A percentile compares a stretch with the other conserved stretches of the same genome.
Conservation (phyloP, 2,329 filamentous ascomycete genomes). For the Tolypocladium guangdongense region DNA sequence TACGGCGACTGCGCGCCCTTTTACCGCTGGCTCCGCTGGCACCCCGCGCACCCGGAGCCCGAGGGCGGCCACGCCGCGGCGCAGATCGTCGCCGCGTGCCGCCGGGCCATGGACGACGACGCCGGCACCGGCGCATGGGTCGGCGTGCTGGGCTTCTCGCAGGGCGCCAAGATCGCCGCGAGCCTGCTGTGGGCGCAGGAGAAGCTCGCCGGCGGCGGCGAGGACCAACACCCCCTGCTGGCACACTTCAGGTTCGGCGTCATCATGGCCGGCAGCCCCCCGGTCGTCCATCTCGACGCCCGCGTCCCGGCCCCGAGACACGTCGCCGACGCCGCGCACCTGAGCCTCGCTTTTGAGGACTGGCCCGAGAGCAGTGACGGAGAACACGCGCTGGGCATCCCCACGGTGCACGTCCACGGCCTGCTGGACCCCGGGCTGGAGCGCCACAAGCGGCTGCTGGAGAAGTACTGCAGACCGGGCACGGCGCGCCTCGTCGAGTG, state of each 20-base stretch:
- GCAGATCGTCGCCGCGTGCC: slow-evolving; percentile 28
- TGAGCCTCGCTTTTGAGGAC: slow-evolving; percentile 14
- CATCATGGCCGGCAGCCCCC: slow-evolving; percentile 22
- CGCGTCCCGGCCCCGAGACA: slow-evolving; percentile 44
- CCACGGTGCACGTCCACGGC: slow-evolving; percentile 31
- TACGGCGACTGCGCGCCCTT: slow-evolving; percentile 60
- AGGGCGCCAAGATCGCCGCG: slow-evolving; percentile 51
- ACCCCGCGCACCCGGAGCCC: slow-evolving; percentile 41
- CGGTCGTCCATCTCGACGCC: slow-evolving; percentile 18
- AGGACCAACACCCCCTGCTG: slow-evolving; percentile 12
- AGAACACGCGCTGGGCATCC: slow-evolving; percentile 17
- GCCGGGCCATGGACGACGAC: slow-evolving; percentile 40
- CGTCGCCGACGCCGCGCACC: slow-evolving; percentile 11
- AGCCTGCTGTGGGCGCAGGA: slow-evolving; percentile 54
- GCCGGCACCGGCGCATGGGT: slow-evolving; percentile 47
- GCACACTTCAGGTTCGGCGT: slow-evolving; percentile 23
- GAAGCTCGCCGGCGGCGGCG: slow-evolving; percentile 16
- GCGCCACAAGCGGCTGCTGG: slow-evolving; percentile 35
- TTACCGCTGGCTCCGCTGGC: slow-evolving; percentile 50
- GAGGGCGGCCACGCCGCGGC: slow-evolving; percentile 24
- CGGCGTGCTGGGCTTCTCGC: slow-evolving; percentile 54
- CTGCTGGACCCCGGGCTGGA: slow-evolving; percentile 51
- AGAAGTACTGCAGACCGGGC: slow-evolving; percentile 47
- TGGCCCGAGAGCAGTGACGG: slow-evolving; percentile 38
- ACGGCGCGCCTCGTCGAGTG: slow-evolving; percentile 54